Evolutionary conservation across 2,329 filamentous ascomycete species (phyloP), one percentile per base, ranked within the genome.

Genomic region (Colletotrichum eleusines): DNA sequence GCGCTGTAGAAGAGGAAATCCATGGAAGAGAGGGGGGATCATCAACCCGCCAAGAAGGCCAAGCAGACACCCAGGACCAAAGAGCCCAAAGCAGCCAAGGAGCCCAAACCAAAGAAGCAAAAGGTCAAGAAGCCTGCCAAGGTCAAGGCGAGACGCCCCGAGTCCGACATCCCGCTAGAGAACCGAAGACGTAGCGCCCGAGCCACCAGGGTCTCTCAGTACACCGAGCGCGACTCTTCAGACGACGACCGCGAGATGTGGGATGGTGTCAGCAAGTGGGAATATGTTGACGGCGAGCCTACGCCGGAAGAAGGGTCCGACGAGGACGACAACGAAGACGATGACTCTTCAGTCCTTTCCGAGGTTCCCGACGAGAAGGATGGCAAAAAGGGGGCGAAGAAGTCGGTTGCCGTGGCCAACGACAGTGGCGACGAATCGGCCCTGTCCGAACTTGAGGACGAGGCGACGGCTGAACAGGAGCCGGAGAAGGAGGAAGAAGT

Each of bases 211-310:
- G 78, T 80, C 20, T 85, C 86, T 7, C 78, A 82, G 44, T 90
- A 90, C 73, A 83, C 84, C 28, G 88, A 90, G 76, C 84, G 87
- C 40, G 86, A 88, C 66, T 87, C 87, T 14, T 84, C 84, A 14
- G 87, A 87, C 59, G 88, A 90, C 69, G 87, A 90, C 71, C 84
- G 88, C 73, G 88, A 90, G 76, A 90, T 90, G 88, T 80, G 89
- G 31, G 84, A 88, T 57, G 88, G 88, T 2, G 88, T 90, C 6
- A 87, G 87, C 1, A 81, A 87, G 76, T 90, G 88, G 88, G 82
- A 86, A 31, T 90, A 90, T 58, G 80, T 78, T 18, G 79, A 81
- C n/a, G 74, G 80, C 3, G 76, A 20, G 58, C 76, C 42, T 68
- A 74, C 35, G 74, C 77, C 48, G 2, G 76, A 77, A 23, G 76